Conservation (phyloP, 129 eudicot genomes). For the Scalesia atractyloides region DNA sequence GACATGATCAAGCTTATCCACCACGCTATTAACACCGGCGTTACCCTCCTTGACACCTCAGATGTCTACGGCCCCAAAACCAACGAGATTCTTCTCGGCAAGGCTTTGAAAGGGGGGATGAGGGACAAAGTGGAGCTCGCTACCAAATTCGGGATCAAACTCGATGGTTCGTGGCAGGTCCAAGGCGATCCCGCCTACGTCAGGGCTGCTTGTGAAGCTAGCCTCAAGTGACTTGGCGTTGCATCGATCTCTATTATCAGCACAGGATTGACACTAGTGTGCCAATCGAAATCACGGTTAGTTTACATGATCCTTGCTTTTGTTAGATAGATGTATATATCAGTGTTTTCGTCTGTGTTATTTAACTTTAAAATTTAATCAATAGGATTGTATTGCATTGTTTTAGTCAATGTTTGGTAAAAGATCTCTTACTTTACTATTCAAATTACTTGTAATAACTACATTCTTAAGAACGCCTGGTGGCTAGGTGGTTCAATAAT, state of each 20-base stretch:
- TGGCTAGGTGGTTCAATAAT: too few species aligned
- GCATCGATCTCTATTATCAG: slow-evolving; percentile 52
- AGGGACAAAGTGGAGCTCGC: slow-evolving; percentile 53
- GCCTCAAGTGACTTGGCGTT: slow-evolving; percentile 51
- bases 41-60: slow-evolving; percentile 56
- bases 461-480: too few species aligned
- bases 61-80: slow-evolving; percentile 54
- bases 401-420: too few species aligned
- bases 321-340: background rate
- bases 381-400: too few species aligned
- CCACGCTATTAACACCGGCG: slow-evolving; percentile 49
- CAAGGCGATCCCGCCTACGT: slow-evolving; percentile 47
- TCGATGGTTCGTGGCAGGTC: slow-evolving; percentile 19
- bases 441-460: too few species aligned
- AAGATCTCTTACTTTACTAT: too few species aligned
- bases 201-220: slow-evolving; percentile 54
- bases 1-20: slow-evolving; percentile 53
- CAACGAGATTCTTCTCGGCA: slow-evolving; percentile 52
- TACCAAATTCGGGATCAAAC: slow-evolving; percentile 40
- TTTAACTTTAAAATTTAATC: too few species aligned
- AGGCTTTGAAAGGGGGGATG: slow-evolving; percentile 47
- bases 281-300: slow-evolving; percentile 61
- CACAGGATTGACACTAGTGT: slow-evolving; percentile 46
- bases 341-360: too few species aligned
- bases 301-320: slow-evolving; percentile 13